Evolutionary conservation across 495 filamentous ascomycete species (phyloP), one percentile per base, ranked within the genome.

Genomic region (Tuber umbilicatum): DNA sequence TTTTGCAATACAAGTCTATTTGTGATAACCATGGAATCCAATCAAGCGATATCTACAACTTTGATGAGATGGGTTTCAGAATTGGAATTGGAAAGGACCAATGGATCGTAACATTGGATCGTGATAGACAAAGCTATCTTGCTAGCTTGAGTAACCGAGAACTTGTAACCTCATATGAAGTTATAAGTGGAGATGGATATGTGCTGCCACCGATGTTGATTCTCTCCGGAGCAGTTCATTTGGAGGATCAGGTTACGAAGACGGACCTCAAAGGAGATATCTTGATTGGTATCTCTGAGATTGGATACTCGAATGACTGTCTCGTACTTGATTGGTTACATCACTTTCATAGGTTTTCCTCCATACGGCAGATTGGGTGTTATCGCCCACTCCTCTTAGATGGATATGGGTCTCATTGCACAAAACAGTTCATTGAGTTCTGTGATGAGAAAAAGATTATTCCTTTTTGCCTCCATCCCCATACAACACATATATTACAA

Each of bases 61-160:
- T 80, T 71, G 81, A 82, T 73, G 78, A 82, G 67, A 79, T 71
- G 0, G 75, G 81, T 5, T 82, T 82, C 74, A 47, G 72, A 2
- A 80, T 82, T 73, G 80, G 80, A 39, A 78, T 80, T 47, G 74
- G 72, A 16, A 73, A 72, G 69, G 69, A 79, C 6, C 38, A 39
- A 6, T 39, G 38, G 38, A 39, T 39, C 6, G 38, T 39, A 2
- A 39, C 38, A 39, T 69, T 74, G 82, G 55, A 80, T 21, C 60
- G 0, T 14, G 41, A 27, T 38, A 47, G 69, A 1, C 40, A 35
- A 73, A 21, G 37, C 27, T 64, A 72, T 39, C 70, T 80, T 40
- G 64, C 72, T 2, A 80, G 72, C 27, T 23, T 9, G 5, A 72
- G 55, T 10, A 69, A 72, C 55, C 60, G 72, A 68, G 77, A 79